Evolutionary conservation across 495 filamentous ascomycete species (phyloP).

Genomic region (Xylaria castorea): DNA sequence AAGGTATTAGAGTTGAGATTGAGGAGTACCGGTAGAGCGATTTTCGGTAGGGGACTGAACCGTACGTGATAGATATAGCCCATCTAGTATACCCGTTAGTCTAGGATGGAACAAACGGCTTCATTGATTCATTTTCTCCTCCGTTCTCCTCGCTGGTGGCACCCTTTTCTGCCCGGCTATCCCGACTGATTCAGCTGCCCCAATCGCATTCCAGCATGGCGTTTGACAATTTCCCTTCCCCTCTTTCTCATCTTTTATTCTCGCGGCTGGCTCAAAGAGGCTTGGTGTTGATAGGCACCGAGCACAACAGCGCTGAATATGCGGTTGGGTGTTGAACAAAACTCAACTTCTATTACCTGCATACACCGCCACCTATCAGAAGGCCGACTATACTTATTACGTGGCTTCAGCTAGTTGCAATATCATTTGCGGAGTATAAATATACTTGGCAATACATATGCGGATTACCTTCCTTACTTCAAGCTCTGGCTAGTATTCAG

Average conservation of each 20-base stretch:
- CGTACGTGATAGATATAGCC: not conserved
- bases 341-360: not conserved
- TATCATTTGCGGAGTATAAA: not conserved
- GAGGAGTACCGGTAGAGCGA: not conserved
- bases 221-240: not conserved
- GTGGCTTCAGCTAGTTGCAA: constrained; percentile 10
- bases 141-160: not conserved
- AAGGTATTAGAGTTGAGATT: constrained; percentile 7
- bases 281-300: not conserved
- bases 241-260: not conserved
- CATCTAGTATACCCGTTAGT: not conserved
- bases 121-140: not conserved
- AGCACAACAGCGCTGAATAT: not conserved
- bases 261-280: not conserved
- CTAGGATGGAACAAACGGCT: not conserved
- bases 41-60: not conserved
- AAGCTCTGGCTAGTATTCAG: not conserved
- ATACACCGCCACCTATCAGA: constrained; percentile 6
- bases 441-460: constrained; percentile 8
- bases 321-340: not conserved
- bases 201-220: not conserved
- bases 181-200: constrained; percentile 4
- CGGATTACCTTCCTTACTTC: not conserved
- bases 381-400: not conserved
- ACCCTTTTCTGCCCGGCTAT: not conserved